phyloP scores from a whole-genome alignment of 257 asterid species.

The Penstemon davidsonii region DNA sequence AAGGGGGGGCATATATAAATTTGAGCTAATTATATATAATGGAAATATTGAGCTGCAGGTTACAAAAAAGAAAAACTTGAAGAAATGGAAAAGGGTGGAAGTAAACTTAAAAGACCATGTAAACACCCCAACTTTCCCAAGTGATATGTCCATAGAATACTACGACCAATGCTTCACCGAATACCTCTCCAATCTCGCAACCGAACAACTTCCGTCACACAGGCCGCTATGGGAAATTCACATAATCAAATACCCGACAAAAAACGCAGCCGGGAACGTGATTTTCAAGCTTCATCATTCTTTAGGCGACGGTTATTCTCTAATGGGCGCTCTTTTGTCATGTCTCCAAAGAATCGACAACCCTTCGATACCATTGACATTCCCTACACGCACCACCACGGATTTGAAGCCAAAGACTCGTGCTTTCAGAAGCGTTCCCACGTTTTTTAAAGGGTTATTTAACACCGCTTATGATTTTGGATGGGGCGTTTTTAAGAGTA shows the following conservation, averaged over 20 bases:
- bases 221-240: conserved; percentile 58
- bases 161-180: conserved; percentile 45
- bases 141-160: conserved; percentile 33
- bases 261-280: conserved; percentile 29
- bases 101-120: conserved; percentile 45
- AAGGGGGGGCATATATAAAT: no score
- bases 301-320: conserved; percentile 55
- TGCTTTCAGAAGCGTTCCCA: conserved; percentile 13
- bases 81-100: conserved; percentile 51
- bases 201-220: conserved; percentile 31
- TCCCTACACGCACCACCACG: neutral
- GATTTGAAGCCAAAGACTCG: neutral
- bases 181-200: conserved; percentile 38
- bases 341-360: conserved; percentile 48
- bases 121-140: conserved; percentile 32
- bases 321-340: conserved; percentile 61
- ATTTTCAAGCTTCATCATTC: conserved; percentile 58
- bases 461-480: conserved; percentile 45
- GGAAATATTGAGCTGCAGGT: conserved; percentile 27
- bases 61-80: conserved; percentile 30
- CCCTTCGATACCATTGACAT: conserved; percentile 24
- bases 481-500: conserved; percentile 39
- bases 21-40: no score
- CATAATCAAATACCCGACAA: conserved; percentile 49
- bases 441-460: conserved; percentile 23